Base-by-base conservation (phyloP, 768 basidiomycete genomes). In the Pisolithus sp. region DNA sequence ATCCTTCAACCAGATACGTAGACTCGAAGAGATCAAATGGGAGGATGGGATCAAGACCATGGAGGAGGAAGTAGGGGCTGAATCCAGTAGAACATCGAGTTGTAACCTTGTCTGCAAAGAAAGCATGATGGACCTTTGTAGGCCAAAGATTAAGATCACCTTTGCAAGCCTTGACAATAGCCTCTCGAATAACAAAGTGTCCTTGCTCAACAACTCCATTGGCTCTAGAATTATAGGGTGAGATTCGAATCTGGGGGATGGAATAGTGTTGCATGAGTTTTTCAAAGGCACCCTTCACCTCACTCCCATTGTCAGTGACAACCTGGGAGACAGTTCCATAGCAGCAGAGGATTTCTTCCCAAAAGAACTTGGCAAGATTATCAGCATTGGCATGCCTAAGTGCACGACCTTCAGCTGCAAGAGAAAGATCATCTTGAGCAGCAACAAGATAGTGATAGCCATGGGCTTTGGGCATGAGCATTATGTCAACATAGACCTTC, bases 141-240 rank as follows among this genome's bases (percentile, higher is more conserved):
- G 64, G 64, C 68, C 68, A 70, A 13, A 50, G 41, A 0, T 12
- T 31, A 0, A 57, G 40, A 3, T 61, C 46, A 8, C 59, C 57
- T 1, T 58, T 34, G 42, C 62, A 66, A 1, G 62, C 24, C 39
- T 68, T 68, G 2, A 71, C 44, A 7, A 71, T 38, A 0, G 66
- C 65, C 51, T 72, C 68, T 15, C 71, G 31, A 15, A 72, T 53
- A 2, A 46, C 62, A n/a, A 51, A 62, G 34, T 73, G 71, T 13
- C 65, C 59, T 17, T 63, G 46, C 60, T 73, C 71, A 1, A 73
- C 68, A 18, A 72, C 61, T 38, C 72, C 68, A 48, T 71, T 72
- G 5, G 63, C 71, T 46, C 62, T 58, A 1, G 65, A 65, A 48
- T 73, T 73, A 48, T 71, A 72, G 2, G 64, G 54, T 1, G 64